Evolutionary conservation across 148 eudicot species (phyloP), one percentile per base, ranked within the genome.

Genomic region (Persicaria tinctoria): DNA sequence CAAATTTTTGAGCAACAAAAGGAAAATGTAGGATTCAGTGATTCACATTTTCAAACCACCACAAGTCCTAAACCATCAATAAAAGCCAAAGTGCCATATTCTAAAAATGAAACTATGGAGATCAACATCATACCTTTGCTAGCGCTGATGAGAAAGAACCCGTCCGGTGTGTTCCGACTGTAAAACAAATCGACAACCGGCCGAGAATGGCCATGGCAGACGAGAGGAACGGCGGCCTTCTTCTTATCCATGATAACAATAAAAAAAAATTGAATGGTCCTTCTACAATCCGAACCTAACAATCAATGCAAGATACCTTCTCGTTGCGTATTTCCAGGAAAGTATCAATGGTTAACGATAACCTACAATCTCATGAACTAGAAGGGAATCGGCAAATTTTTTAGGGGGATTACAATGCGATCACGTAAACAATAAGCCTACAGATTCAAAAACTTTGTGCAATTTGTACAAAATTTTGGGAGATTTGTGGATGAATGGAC

Each of bases 131-230:
- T 86, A 91, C 97, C 97, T 76, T 91, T 89, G 85, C 97, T 91
- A 62, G 97, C 93, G 82, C 97, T 91, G 75, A 91, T 86, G 80
- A 91, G 87, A 64, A 91, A 91, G 76, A 54, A 91, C 2, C 93
- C 93, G 81, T 91, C 93, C 0, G 91, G 93, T 12, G 93, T 91
- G 51, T 87, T 54, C 1, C 93, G 97, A 78, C 97, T 91, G 76
- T 91, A 91, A 80, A 83, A 89, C 80, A 91, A 83, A 87, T 91
- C 97, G 17, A 91, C 97, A 91, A 32, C 97, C 0, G 93, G 97
- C 9, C 97, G 85, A 63, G 97, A 91, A 82, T 91, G 97, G 32
- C 97, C 97, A 76, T 91, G 97, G 77, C 97, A 91, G 1, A 91
- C 97, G 4, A 91, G 83, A 32, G 93, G 91, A 50, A 90, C 88